phyloP scores from a whole-genome alignment of 2,329 filamentous ascomycete genomes.

The Aureobasidium sp. region DNA sequence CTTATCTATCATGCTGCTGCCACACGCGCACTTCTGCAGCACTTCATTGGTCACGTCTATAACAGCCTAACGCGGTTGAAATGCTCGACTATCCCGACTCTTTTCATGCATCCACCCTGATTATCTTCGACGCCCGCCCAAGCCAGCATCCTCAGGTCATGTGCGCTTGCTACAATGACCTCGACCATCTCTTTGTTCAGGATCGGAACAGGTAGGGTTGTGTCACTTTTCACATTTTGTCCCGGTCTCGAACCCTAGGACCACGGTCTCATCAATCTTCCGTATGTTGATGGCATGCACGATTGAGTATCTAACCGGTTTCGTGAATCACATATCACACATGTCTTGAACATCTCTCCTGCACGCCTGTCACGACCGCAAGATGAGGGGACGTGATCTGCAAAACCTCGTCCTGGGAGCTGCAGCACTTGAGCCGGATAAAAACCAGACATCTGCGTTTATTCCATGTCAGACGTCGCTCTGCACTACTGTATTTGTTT shows the following conservation, averaged over 20 bases:
- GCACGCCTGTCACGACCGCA: neutral
- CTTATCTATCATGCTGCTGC: neutral
- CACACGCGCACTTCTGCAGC: constrained; percentile 4
- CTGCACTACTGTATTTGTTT: neutral
- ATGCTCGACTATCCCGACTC: neutral
- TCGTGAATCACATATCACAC: neutral
- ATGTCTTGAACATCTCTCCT: neutral
- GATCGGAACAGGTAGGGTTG: neutral
- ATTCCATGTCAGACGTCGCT: neutral
- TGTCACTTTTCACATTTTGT: neutral
- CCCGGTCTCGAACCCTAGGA: neutral
- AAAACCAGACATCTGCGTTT: neutral
- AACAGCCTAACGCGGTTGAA: constrained; percentile 6
- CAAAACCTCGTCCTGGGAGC: neutral
- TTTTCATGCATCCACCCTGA: neutral
- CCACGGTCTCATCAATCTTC: neutral
- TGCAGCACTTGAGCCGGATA: neutral
- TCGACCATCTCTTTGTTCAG: neutral
- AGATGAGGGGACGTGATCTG: neutral
- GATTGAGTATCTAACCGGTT: no score
- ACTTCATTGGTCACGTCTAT: neutral
- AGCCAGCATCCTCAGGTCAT: neutral
- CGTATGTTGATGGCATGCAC: neutral
- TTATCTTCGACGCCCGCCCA: neutral
- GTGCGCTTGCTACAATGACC: neutral